Evolutionary conservation across 2,329 filamentous ascomycete species (phyloP), one percentile per base, ranked within the genome.

Genomic region (Ophiostoma sp.): DNA sequence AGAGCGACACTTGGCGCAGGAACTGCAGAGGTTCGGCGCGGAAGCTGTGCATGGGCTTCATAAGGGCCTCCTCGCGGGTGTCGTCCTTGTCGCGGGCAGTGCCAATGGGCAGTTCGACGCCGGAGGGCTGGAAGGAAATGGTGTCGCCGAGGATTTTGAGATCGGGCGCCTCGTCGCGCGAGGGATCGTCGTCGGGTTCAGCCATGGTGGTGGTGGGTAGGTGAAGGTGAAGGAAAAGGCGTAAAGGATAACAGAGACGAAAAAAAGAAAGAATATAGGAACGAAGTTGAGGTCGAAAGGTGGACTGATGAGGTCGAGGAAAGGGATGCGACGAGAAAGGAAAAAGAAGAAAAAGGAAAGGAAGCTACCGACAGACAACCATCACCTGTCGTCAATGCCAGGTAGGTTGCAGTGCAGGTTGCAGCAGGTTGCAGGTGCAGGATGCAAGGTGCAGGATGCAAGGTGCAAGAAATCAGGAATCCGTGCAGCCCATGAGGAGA

Each of bases 1-100:
- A 95, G 45, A 97, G 87, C 64, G 93, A 96, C 45, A 99, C 92
- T 84, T 99, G 96, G 77, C 94, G 93, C 39, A 98, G 89, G 81
- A 98, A 98, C 85, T 90, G 88, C 19, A 91, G 82, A 39, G 90
- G 90, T 76, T 90, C 88, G 55, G 88, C 86, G 73, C 95, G 91
- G 81, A 98, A 98, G 63, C 94, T 92, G 68, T 93, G 92, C 87
- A 96, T 96, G 79, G 95, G 90, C 81, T 92, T 90, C 84, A 95
- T 90, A 77, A 95, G 84, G 25, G 90, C 90, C 79, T 91, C 88
- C 78, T 94, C 92, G 75, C 87, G 87, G 70, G 86, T 89, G 59
- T 84, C 85, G 75, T 86, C 84, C 74, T 85, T 80, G 57, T 72
- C 72, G n/a, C 57, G 50, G 79, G 76, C n/a, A 86, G 83, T 79